Evolutionary conservation across 441 rosid species (phyloP), one percentile per base, ranked within the genome.

Genomic region (Gossypium lobatum): DNA sequence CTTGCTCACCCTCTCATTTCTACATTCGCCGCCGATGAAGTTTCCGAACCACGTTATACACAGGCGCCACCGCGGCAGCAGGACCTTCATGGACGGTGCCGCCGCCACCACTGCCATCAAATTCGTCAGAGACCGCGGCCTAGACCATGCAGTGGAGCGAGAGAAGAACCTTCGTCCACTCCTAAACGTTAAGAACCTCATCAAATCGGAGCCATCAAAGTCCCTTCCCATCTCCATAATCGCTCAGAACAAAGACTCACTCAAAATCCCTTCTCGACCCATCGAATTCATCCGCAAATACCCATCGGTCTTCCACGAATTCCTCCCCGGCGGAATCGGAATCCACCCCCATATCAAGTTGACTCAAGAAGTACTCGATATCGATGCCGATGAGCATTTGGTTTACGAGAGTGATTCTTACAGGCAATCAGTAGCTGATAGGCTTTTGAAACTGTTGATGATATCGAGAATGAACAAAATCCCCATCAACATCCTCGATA

Each of bases 131-230:
- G 97, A 95, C 90, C 85, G 97, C 28, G 98, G 97, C 17, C 90
- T 92, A 17, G 95, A 92, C 83, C 97, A 92, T 83, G 93, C 86
- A 0, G 97, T 91, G 13, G 93, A 87, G 79, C 82, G 93, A 61
- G 97, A 91, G 70, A 91, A 87, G 76, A 90, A 92, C 79, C 88
- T 95, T 50, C 84, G 80, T 21, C 89, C 97, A 0, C 76, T 95
- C 28, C 75, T 92, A 71, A 75, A 80, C 80, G 79, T 91, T 77
- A 95, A 95, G 69, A 82, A 89, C 90, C 83, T 95, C 10, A 80
- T 95, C 76, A 91, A 85, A 78, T 82, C 84, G 54, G 97, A 95
- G 80, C 98, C 98, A 3, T 73, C 97, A 2, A 92, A 87, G 73
- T 88, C 98, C 21, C 83, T 92, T 17, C 96, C 97, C 13, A 74